Base-by-base conservation (phyloP, 495 filamentous ascomycete genomes). In the Penicillium chermesinum region DNA sequence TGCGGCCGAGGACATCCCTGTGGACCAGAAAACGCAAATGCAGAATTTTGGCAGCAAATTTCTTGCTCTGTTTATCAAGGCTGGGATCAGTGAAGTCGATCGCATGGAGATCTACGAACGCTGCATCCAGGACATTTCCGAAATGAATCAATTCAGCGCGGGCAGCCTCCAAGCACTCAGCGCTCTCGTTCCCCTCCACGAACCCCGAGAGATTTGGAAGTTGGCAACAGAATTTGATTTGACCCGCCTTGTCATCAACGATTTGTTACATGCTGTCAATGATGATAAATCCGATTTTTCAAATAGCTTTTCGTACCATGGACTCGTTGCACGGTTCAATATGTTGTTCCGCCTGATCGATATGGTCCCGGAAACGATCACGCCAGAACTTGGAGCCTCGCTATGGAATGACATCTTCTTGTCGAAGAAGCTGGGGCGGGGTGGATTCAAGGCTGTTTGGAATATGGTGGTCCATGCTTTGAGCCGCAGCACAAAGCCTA, bases 121-220 rank as follows among this genome's bases (percentile, higher is more conserved):
- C 27, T 84, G 81, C 46, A 68, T 85, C 20, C 62, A 71, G 32
- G 80, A 86, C 53, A 81, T 86, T 41, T 70, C 75, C 10, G 66
- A 70, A 34, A 75, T 64, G 63, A 81, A 75, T 18, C 49, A 71
- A 22, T 79, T 71, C 20, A 75, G 76, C 7, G 75, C 77, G 2
- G 89, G 88, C 2, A 93, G 87, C 55, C 79, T 90, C 12, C 86
- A 83, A 52, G 82, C 81, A 5, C 65, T 95, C 22, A 75, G 70
- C 48, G 76, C 79, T 15, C 65, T 91, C 15, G 55, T 85, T 2
- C 71, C 77, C 7, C 41, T 46, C 13, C 57, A 67, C 22, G 72
- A 71, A 30, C 50, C 65, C 13, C 70, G 71, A 27, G 76, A 78
- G 44, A 72, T 82, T 27, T 62, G 67, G 41, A 72, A 71, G 46